These are phyloP conservation scores for Botrytis fabae DNA, from an alignment of 2,329 filamentous ascomycete genomes.

Conservation along the genomic window DNA sequence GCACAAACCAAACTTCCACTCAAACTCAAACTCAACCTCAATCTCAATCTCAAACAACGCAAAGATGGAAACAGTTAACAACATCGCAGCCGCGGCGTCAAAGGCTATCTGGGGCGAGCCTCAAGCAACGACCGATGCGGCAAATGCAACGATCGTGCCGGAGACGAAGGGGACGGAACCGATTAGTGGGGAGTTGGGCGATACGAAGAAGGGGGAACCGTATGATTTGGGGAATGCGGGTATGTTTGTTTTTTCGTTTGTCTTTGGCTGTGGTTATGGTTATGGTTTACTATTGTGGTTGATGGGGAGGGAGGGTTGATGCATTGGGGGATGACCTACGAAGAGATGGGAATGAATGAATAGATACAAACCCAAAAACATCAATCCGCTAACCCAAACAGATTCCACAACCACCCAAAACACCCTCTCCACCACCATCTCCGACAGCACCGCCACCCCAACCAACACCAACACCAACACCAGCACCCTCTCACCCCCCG, in stretches of 20 bases:
- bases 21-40: fast-evolving
- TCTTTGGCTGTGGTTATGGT: neutral
- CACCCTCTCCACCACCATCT: neutral
- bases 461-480: neutral
- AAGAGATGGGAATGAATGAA: neutral
- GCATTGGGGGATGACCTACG: neutral
- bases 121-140: slow-evolving; percentile 25
- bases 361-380: too few relatives aligned
- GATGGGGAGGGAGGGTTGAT: neutral
- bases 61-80: slow-evolving; percentile 65
- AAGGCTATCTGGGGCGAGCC: slow-evolving; percentile 47
- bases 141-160: neutral
- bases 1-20: neutral
- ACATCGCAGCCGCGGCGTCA: slow-evolving; percentile 48
- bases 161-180: slow-evolving; percentile 57
- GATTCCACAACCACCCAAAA: neutral
- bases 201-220: slow-evolving; percentile 68
- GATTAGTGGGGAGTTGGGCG: slow-evolving; percentile 67
- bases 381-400: neutral
- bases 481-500: neutral
- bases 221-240: slow-evolving; percentile 74
- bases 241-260: neutral
- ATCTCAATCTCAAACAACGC: neutral
- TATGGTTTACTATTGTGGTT: neutral
- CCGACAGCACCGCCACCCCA: neutral